phyloP scores from a whole-genome alignment of 75 land plant species.

The Selaginella tamariscina region DNA sequence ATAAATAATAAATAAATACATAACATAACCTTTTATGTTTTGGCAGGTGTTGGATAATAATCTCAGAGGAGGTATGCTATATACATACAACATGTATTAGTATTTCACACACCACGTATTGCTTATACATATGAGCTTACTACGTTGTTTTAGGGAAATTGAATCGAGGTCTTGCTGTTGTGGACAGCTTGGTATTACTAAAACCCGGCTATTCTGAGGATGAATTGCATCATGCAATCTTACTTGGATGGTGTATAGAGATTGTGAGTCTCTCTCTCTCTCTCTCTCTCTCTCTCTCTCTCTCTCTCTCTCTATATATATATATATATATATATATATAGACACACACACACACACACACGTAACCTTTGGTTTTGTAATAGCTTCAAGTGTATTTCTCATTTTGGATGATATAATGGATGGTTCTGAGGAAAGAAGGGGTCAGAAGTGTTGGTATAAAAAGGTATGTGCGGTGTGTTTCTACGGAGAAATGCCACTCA shows the following conservation, averaged over 20 bases:
- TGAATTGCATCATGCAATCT: constrained; percentile 59
- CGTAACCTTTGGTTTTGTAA: background rate
- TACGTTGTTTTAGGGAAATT: too few relatives aligned
- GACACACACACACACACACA: too few relatives aligned
- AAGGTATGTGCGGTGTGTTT: constrained; percentile 37
- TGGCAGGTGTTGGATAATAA: constrained; percentile 95
- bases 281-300: too few relatives aligned
- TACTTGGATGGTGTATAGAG: constrained; percentile 98
- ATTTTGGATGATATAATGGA: constrained; percentile 98
- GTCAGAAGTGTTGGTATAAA: constrained; percentile 97
- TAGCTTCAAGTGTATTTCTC: constrained; percentile 96
- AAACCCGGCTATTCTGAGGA: constrained; percentile 55
- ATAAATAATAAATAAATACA: too few relatives aligned
- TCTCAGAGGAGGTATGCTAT: constrained; percentile 82
- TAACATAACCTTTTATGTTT: background rate
- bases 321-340: constrained; percentile 42
- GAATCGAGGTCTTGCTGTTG: constrained; percentile 82
- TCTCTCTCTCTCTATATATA: too few relatives aligned
- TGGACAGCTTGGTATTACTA: constrained; percentile 76
- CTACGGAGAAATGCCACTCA: background rate
- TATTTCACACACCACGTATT: too few relatives aligned
- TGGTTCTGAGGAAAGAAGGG: constrained; percentile 65
- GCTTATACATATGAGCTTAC: too few relatives aligned
- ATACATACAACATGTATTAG: background rate
- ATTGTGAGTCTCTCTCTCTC: too few relatives aligned